Evolutionary conservation across 345 rosid species (phyloP).

Genomic region (Schrenkiella parvula): DNA sequence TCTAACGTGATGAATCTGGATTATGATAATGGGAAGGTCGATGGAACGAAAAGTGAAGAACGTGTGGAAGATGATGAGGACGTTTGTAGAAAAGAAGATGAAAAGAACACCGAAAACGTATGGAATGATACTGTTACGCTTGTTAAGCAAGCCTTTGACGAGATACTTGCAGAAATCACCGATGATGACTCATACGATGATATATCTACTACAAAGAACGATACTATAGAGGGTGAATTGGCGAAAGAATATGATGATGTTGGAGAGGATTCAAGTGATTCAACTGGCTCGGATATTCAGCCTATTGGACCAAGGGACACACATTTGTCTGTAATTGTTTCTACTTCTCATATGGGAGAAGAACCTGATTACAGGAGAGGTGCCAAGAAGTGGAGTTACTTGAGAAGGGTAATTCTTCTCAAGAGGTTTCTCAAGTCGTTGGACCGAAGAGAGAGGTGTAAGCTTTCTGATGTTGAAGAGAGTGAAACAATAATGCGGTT

Average conservation of each 20-base stretch:
- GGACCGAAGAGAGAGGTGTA: slow-evolving; percentile 40
- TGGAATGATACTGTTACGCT: slow-evolving; percentile 56
- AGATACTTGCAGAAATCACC: slow-evolving; percentile 66
- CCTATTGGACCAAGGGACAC: slow-evolving; percentile 26
- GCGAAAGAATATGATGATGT: slow-evolving; percentile 32
- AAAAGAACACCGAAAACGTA: slow-evolving; percentile 2
- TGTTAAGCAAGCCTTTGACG: slow-evolving; percentile 79
- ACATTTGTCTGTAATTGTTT: slow-evolving; percentile 29
- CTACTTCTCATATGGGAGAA: slow-evolving; percentile 20
- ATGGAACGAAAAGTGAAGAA: neutral
- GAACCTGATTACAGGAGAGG: slow-evolving; percentile 32
- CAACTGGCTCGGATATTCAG: slow-evolving; percentile 13
- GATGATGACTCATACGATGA: slow-evolving; percentile 48
- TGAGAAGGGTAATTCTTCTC: slow-evolving; percentile 66
- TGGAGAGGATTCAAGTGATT: slow-evolving; percentile 24
- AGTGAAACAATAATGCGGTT: slow-evolving; percentile 54
- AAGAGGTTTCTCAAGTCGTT: slow-evolving; percentile 79
- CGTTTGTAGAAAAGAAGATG: slow-evolving; percentile 4
- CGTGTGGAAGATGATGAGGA: neutral
- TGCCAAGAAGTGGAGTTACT: slow-evolving; percentile 68
- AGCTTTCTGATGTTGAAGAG: slow-evolving; percentile 37
- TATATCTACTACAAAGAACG: slow-evolving; percentile 34
- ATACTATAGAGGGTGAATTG: slow-evolving; percentile 30
- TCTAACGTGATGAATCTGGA: neutral
- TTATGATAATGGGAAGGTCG: neutral